phyloP scores from a whole-genome alignment of 805 yeast species.

The Yamadazyma phyllophila region DNA sequence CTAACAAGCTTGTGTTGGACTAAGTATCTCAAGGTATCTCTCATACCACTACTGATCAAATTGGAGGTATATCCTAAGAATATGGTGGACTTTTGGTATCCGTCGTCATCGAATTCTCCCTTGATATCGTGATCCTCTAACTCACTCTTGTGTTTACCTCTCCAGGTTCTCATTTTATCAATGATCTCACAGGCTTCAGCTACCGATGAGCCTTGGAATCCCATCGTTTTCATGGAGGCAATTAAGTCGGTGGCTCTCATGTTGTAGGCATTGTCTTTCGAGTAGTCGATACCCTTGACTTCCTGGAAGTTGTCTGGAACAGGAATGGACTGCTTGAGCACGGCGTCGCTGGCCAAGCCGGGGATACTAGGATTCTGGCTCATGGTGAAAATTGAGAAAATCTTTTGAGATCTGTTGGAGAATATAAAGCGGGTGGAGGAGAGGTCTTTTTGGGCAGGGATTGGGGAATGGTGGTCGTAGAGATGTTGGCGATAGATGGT shows the following conservation, averaged over 20 bases:
- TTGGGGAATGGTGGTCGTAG: too few relatives aligned
- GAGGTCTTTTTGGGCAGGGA: too few relatives aligned
- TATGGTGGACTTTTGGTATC: constrained; percentile 81
- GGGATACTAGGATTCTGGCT: constrained; percentile 39
- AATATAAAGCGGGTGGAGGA: too few relatives aligned
- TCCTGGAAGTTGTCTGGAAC: constrained; percentile 76
- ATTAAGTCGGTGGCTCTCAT: constrained; percentile 79
- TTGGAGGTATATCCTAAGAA: constrained; percentile 97
- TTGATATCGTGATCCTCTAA: constrained; percentile 63
- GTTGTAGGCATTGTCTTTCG: constrained; percentile 69
- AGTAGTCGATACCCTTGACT: constrained; percentile 89
- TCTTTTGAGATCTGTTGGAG: too few relatives aligned
- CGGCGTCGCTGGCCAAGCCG: constrained; percentile 84
- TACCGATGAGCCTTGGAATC: constrained; percentile 90
- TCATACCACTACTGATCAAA: constrained; percentile 88
- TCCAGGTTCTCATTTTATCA: constrained; percentile 89
- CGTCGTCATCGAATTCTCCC: constrained; percentile 75
- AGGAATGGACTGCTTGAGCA: constrained; percentile 79
- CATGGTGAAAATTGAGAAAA: constrained; percentile 8
- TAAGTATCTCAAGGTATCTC: constrained; percentile 84
- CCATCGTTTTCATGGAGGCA: constrained; percentile 87
- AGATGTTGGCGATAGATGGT: too few relatives aligned
- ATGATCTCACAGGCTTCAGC: constrained; percentile 90
- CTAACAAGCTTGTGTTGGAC: constrained; percentile 94
- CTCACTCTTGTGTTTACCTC: constrained; percentile 72